Base-by-base conservation (phyloP, 192 early-diverging fungal species). In the Chytriomyces sp. region DNA sequence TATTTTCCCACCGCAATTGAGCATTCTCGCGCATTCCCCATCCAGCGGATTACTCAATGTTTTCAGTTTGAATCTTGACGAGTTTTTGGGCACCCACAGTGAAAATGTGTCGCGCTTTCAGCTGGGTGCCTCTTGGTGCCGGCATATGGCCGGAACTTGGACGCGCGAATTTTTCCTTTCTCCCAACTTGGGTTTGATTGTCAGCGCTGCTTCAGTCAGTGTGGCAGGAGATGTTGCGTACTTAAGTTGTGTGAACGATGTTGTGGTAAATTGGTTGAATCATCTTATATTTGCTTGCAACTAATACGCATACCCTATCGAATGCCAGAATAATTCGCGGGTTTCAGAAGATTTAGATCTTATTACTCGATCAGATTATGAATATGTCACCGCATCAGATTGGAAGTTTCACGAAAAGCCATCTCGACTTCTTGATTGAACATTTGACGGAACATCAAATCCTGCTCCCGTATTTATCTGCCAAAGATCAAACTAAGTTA, bases 41-140 rank as follows among this genome's bases (percentile, higher is more conserved):
- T 16, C 10, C 5, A 85, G 89, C 43, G 93, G 92, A 3, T 85
- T 87, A 3, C 70, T 94, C 26, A 87, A 88, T 66, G 84, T 86
- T 26, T 95, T 92, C 70, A 86, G 87, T 26, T 89, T 93, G 70
- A 91, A 92, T 63, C 78, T 95, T 44, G 86, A 93, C 79, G 92
- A 95, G 53, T 90, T 94, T 45, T 92, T 94, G 75, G 91, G 91
- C 28, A 85, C 79, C 16, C 82, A 82, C 1, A 87, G 87, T 78
- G 87, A 85, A 61, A 69, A 81, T 11, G 35, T 35, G 35, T 86
- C 92, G 6, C 86, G 85, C 45, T 75, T 94, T 6, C 75, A 83
- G 18, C 68, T 93, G 8, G 77, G 84, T 49, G 84, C 88, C 64
- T 90, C 89, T 16, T 94, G 93, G 93, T 76, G 82, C 7, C 92